Percentiles rank a stretch among this genome's conserved stretches.
These are phyloP conservation scores for Tolypocladium tropicale DNA, from an alignment of 2,329 filamentous ascomycete genomes.

Conservation along the genomic window DNA sequence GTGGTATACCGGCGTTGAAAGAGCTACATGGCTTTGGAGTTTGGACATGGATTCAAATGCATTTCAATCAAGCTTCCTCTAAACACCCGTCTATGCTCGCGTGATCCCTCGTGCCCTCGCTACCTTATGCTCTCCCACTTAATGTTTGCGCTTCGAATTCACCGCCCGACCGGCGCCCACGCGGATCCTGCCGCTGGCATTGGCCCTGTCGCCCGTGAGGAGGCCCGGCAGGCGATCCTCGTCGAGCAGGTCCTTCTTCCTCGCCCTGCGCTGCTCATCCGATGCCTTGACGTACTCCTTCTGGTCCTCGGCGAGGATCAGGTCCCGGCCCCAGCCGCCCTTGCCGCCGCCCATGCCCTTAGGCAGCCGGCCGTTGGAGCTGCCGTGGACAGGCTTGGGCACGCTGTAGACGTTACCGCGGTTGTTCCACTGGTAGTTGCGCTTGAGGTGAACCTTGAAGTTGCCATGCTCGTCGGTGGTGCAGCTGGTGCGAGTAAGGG, in stretches of 20 bases:
- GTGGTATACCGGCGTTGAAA: not conserved
- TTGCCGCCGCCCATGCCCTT: slow-evolving; percentile 70
- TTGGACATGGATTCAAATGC: slow-evolving; percentile 2
- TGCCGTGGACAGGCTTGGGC: slow-evolving; percentile 79
- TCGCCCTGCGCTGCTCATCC: slow-evolving; percentile 53
- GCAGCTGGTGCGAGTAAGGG: slow-evolving; percentile 76
- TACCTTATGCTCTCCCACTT: slow-evolving; percentile 6
- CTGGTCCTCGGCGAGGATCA: slow-evolving; percentile 90
- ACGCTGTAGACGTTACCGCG: slow-evolving; percentile 87
- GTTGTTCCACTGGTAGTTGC: slow-evolving; percentile 94
- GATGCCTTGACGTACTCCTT: slow-evolving; percentile 71
- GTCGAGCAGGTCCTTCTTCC: slow-evolving; percentile 82
- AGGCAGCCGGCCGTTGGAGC: slow-evolving; percentile 63
- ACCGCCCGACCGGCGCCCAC: slow-evolving; percentile 81
- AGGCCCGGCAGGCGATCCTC: slow-evolving; percentile 84
- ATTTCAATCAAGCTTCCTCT: slow-evolving; percentile 4
- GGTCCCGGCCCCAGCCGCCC: slow-evolving; percentile 71
- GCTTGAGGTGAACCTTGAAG: slow-evolving; percentile 80
- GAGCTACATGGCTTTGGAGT: not conserved
- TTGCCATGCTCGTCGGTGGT: slow-evolving; percentile 71
- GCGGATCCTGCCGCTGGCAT: slow-evolving; percentile 53
- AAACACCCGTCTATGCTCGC: not conserved
- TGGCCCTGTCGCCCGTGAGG: slow-evolving; percentile 65
- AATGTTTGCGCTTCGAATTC: slow-evolving; percentile 62
- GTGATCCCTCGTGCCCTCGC: too few species aligned